Evolutionary conservation across 305 asterid species (phyloP).

Genomic region (Solanum aculeatissimum): DNA sequence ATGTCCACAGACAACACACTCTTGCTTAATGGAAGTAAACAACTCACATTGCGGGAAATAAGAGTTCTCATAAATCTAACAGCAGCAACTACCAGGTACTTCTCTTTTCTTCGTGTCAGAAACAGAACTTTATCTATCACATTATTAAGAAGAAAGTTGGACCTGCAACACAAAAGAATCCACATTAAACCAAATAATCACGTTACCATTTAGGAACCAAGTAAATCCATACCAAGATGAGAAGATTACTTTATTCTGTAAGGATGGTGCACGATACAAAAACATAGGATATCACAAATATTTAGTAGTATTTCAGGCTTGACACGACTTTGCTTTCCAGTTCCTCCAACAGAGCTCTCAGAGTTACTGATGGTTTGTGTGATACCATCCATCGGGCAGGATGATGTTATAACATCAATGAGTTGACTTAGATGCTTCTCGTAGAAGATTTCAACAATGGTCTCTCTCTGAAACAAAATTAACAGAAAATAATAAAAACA

Average conservation of each 20-base stretch:
- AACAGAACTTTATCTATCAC: conserved; percentile 77
- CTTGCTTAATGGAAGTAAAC: conserved; percentile 3
- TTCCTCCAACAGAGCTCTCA: conserved; percentile 35
- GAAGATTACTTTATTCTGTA: conserved; percentile 68
- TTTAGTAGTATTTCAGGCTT: conserved; percentile 88
- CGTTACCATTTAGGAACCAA: background rate
- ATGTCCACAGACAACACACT: background rate
- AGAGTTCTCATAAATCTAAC: conserved; percentile 86
- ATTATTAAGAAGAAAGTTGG: conserved; percentile 79
- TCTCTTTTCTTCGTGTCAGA: conserved; percentile 85
- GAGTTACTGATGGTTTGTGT: conserved; percentile 24
- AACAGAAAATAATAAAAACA: background rate
- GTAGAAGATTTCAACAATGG: conserved; percentile 74
- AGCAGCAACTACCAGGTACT: conserved; percentile 87
- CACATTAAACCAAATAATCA: conserved; percentile 1
- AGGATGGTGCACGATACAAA: conserved; percentile 93
- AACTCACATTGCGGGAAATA: conserved; percentile 86
- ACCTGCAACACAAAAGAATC: conserved; percentile 39
- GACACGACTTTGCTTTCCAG: conserved; percentile 33
- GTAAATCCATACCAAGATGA: conserved; percentile 5
- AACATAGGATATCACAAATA: conserved; percentile 90
- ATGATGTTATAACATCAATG: conserved; percentile 64
- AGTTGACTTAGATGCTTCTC: conserved; percentile 84
- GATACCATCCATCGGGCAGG: conserved; percentile 44
- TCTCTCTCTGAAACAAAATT: conserved; percentile 66